phyloP scores from a whole-genome alignment of 1,284 basidiomycete species.

The Cutaneotrichosporon sp. region DNA sequence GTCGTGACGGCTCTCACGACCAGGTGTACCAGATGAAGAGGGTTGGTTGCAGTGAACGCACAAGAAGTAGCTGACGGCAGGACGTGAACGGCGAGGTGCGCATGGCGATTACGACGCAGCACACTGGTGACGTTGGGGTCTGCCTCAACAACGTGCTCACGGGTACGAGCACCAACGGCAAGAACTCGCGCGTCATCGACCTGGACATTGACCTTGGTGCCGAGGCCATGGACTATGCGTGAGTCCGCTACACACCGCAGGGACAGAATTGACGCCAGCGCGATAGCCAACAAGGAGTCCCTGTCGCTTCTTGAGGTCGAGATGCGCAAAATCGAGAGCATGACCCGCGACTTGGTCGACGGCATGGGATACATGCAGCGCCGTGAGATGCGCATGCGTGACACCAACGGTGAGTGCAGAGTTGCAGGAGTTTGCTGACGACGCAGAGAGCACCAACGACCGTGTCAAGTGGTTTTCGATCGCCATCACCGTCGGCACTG shows the following conservation, averaged over 20 bases:
- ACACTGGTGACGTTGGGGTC: slow-evolving; percentile 89
- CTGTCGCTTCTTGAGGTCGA: slow-evolving; percentile 93
- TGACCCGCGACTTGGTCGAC: slow-evolving; percentile 90
- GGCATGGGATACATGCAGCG: slow-evolving; percentile 88
- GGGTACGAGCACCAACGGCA: slow-evolving; percentile 39
- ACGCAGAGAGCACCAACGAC: slow-evolving; percentile 77
- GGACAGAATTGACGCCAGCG: slow-evolving; percentile 53
- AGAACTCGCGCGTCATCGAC: slow-evolving; percentile 68
- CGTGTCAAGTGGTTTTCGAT: slow-evolving; percentile 91
- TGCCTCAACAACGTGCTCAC: slow-evolving; percentile 81
- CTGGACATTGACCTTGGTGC: slow-evolving; percentile 96
- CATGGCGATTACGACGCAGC: slow-evolving; percentile 88
- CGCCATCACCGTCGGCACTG: slow-evolving; percentile 72
- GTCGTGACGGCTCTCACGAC: slow-evolving; percentile 58
- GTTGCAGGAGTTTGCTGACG: not conserved
- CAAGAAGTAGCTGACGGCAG: slow-evolving; percentile 16
- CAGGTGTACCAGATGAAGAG: slow-evolving; percentile 90
- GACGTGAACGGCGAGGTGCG: slow-evolving; percentile 85
- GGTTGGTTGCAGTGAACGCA: slow-evolving; percentile 23
- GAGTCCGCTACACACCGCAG: slow-evolving; percentile 5
- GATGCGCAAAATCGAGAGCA: slow-evolving; percentile 92
- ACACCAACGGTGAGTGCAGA: slow-evolving; percentile 73
- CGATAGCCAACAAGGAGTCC: slow-evolving; percentile 97
- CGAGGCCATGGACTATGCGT: slow-evolving; percentile 99
- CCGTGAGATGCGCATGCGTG: slow-evolving; percentile 82